Conservation (phyloP, 1,139 yeast species). For the Suzukiozyma palmioleophila region DNA sequence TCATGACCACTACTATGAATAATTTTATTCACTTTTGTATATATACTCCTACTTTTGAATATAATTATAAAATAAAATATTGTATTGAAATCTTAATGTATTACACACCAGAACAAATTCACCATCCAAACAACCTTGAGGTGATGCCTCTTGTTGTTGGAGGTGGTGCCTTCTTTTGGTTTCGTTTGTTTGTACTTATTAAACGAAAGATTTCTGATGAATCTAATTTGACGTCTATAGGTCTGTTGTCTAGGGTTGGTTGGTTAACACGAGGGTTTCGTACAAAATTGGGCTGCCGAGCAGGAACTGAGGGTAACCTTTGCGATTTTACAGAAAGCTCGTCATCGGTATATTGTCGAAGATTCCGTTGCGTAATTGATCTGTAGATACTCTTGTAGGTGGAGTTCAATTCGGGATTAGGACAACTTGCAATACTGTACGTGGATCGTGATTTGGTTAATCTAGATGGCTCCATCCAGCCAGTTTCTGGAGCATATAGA, state of each 20-base stretch:
- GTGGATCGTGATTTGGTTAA: slow-evolving; percentile 24
- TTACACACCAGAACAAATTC: background rate
- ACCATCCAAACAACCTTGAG: slow-evolving; percentile 37
- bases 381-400: slow-evolving; percentile 25
- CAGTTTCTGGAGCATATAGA: slow-evolving; percentile 35
- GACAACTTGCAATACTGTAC: slow-evolving; percentile 21
- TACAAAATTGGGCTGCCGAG: slow-evolving; percentile 7
- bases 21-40: slow-evolving; percentile 4
- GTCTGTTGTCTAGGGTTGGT: slow-evolving; percentile 1
- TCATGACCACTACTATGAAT: slow-evolving; percentile 3
- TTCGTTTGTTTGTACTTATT: slow-evolving; percentile 12
- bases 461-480: slow-evolving; percentile 41
- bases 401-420: slow-evolving; percentile 11
- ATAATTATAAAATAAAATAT: slow-evolving; percentile 1
- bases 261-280: slow-evolving; percentile 5
- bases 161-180: slow-evolving; percentile 5
- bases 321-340: slow-evolving; percentile 14
- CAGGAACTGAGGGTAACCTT: slow-evolving; percentile 16
- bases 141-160: slow-evolving; percentile 13
- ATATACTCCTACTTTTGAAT: slow-evolving; percentile 3
- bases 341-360: slow-evolving; percentile 17
- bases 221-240: slow-evolving; percentile 12
- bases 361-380: slow-evolving; percentile 33
- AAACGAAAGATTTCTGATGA: slow-evolving; percentile 22
- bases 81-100: background rate